Base-by-base conservation (phyloP, 2,329 filamentous ascomycete species). In the Dactylellina leptospora region DNA sequence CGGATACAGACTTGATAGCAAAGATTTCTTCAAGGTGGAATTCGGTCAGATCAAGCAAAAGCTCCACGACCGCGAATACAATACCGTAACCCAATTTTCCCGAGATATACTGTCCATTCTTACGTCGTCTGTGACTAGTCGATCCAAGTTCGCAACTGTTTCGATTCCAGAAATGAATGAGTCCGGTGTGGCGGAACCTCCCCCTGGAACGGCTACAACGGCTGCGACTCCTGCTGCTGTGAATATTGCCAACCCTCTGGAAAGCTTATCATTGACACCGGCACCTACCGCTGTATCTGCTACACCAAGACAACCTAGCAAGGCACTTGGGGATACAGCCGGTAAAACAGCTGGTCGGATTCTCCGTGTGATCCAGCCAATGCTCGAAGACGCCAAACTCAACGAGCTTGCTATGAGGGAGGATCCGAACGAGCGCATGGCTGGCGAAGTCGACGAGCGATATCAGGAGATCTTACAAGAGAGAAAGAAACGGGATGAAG, bases 41-140 rank as follows among this genome's bases (percentile, higher is more conserved):
- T 80, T 89, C 20, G 76, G 80, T 11, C 79, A 79, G 9, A 77
- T 90, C 20, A 83, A 85, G 62, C 79, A 79, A 42, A 84, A 82
- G 51, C 80, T 89, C n/a, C 82, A 86, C 28, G 78, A 80, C 54
- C 82, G 87, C 5, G 83, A 83, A 71, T 89, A 88, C 76, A 85
- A 85, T 1, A 86, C 83, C 2, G 84, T 84, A 1, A 78, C 86
- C 4, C 79, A 82, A 0, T 88, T 90, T 75, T 82, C 84, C 23
- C 23, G 64, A 18, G 76, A 16, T 82, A 83, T 60, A 85, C 87
- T 74, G 79, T 89, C 10, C 83, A 84, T 74, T 81, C 84, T 53
- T 38, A 72, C 68, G 18, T 63, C 68, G 5, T 59, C 68, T 20
- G 68, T 72, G 3, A 72, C 68, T 16, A 72, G 68, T 22, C 44